phyloP scores from a whole-genome alignment of 352 stramenopile genomes.

The Bremia lactucae region DNA sequence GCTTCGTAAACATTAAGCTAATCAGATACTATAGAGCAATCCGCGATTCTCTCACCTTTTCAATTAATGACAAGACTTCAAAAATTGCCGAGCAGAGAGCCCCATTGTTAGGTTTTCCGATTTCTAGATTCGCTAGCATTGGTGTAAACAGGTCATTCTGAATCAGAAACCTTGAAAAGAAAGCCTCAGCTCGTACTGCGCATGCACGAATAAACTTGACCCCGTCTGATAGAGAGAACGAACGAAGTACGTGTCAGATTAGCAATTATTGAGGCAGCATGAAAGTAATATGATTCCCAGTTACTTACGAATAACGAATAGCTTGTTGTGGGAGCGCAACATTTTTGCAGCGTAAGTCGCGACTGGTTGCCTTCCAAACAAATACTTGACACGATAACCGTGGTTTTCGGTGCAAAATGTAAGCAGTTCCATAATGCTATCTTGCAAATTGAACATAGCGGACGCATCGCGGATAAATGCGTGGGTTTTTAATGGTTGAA shows the following conservation, averaged over 20 bases:
- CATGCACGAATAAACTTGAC: slow-evolving; percentile 74
- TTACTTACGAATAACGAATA: slow-evolving; percentile 70
- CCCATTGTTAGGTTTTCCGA: slow-evolving; percentile 37
- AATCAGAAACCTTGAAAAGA: slow-evolving; percentile 75
- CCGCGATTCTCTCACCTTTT: slow-evolving; percentile 33
- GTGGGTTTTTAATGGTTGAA: slow-evolving; percentile 69
- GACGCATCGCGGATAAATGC: slow-evolving; percentile 28
- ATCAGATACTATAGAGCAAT: background rate
- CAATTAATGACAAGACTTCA: slow-evolving; percentile 63
- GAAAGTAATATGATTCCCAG: slow-evolving; percentile 3
- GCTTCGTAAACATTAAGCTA: background rate
- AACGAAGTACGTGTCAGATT: background rate
- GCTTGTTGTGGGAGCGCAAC: slow-evolving; percentile 73
- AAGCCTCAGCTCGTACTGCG: slow-evolving; percentile 59
- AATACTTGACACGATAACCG: slow-evolving; percentile 81
- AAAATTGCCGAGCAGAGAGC: slow-evolving; percentile 65
- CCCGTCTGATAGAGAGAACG: slow-evolving; percentile 29
- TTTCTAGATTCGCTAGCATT: slow-evolving; percentile 39
- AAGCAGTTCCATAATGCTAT: slow-evolving; percentile 76
- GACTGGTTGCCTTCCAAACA: slow-evolving; percentile 72
- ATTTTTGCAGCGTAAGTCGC: slow-evolving; percentile 62
- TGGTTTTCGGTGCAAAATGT: slow-evolving; percentile 81
- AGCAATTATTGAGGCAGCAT: background rate
- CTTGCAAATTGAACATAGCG: slow-evolving; percentile 62
- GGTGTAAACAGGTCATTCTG: slow-evolving; percentile 63